These are phyloP conservation scores for Rusavskia elegans DNA, from an alignment of 495 filamentous ascomycete species.

Conservation along the genomic window DNA sequence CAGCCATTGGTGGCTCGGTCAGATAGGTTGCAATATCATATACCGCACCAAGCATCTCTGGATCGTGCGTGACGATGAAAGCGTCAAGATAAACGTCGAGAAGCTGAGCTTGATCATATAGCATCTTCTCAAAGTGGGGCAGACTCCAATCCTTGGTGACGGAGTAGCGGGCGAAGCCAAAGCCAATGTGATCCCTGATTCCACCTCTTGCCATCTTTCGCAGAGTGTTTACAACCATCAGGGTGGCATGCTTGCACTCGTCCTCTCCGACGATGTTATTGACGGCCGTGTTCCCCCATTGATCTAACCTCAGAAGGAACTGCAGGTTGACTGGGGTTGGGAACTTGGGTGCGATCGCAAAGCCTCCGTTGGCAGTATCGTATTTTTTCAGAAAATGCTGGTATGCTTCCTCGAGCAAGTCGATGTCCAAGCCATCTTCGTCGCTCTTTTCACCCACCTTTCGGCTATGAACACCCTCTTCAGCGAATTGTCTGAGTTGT, in stretches of 20 bases:
- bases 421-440: slow-evolving; percentile 65
- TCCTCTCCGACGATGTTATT: slow-evolving; percentile 70
- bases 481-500: slow-evolving; percentile 70
- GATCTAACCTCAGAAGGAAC: slow-evolving; percentile 63
- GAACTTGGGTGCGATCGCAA: slow-evolving; percentile 67
- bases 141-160: slow-evolving; percentile 82
- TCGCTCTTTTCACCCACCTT: slow-evolving; percentile 31
- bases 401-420: slow-evolving; percentile 82
- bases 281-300: slow-evolving; percentile 50
- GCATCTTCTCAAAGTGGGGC: slow-evolving; percentile 97
- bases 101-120: slow-evolving; percentile 86
- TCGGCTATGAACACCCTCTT: slow-evolving; percentile 53
- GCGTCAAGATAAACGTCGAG: slow-evolving; percentile 78
- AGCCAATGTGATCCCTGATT: slow-evolving; percentile 83
- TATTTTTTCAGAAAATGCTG: slow-evolving; percentile 63
- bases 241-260: slow-evolving; percentile 57
- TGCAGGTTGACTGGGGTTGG: slow-evolving; percentile 73
- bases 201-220: slow-evolving; percentile 71
- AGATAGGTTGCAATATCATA: slow-evolving; percentile 78
- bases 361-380: slow-evolving; percentile 66
- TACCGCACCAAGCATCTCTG: slow-evolving; percentile 63
- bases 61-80: slow-evolving; percentile 53
- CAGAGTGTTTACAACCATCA: slow-evolving; percentile 73
- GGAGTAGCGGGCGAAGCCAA: slow-evolving; percentile 81
- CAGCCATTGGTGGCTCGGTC: slow-evolving; percentile 47